These are phyloP conservation scores for Pseudonitzschia pungens DNA, from an alignment of 108 stramenopile species.

Conservation along the genomic window DNA sequence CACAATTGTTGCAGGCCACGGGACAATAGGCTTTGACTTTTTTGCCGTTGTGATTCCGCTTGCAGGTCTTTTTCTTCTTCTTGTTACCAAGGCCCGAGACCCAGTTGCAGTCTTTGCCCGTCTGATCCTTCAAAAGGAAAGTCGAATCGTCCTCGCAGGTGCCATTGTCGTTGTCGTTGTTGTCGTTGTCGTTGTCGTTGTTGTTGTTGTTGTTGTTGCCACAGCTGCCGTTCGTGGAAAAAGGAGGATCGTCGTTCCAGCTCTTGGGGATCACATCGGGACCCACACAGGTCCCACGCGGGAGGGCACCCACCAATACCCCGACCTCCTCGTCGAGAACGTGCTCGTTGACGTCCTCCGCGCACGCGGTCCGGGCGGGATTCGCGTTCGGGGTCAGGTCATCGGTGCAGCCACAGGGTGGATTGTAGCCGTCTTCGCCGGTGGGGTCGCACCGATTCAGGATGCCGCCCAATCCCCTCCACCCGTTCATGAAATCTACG, in stretches of 20 bases:
- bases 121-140: background rate
- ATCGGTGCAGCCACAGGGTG: constrained; percentile 20
- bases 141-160: background rate
- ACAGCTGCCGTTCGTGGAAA: background rate
- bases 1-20: background rate
- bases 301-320: background rate
- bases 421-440: constrained; percentile 26
- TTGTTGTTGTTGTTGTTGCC: background rate
- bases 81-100: too few species aligned
- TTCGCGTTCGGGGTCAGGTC: constrained; percentile 21
- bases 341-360: constrained; percentile 23
- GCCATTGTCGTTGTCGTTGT: background rate
- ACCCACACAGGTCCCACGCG: background rate
- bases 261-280: background rate
- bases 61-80: background rate
- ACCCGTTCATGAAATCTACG: constrained; percentile 33
- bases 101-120: background rate
- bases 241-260: constrained; percentile 5
- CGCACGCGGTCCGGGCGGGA: constrained; percentile 22
- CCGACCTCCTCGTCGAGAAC: constrained; percentile 30
- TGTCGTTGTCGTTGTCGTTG: too few species aligned
- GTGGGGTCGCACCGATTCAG: constrained; percentile 30
- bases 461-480: constrained; percentile 29
- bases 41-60: background rate
- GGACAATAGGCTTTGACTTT: background rate